Conservation (phyloP, 164 flowering plant species). For the Saururus chinensis region DNA sequence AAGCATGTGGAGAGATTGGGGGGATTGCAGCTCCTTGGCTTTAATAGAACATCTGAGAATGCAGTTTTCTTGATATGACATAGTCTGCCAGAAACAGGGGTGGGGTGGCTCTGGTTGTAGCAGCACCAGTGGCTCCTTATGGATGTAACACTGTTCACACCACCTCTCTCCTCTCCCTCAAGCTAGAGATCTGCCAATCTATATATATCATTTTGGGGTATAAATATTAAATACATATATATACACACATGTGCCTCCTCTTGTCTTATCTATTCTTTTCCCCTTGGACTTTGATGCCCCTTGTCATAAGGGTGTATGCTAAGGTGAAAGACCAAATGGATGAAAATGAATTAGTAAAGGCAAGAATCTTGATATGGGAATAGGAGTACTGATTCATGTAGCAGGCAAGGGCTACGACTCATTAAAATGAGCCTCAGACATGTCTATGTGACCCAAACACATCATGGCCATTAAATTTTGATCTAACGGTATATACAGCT, state of each 20-base stretch:
- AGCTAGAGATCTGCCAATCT: not conserved
- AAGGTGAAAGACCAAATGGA: not conserved
- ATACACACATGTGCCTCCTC: not conserved
- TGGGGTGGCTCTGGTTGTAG: constrained; percentile 11
- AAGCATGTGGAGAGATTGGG: constrained; percentile 14
- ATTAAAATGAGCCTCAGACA: too few relatives aligned
- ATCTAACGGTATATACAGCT: too few relatives aligned
- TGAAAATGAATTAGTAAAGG: constrained; percentile 1
- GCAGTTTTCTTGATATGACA: constrained; percentile 24
- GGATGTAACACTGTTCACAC: constrained; percentile 7
- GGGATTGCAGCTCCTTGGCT: constrained; percentile 18
- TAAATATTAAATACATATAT: not conserved
- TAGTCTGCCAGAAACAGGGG: constrained; percentile 22
- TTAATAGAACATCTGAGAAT: constrained; percentile 28
- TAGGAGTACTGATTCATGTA: not conserved
- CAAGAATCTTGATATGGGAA: constrained; percentile 1
- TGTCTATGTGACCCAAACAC: too few relatives aligned
- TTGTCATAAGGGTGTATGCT: not conserved
- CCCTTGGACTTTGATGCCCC: constrained; percentile 4
- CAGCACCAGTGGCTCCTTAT: constrained; percentile 7
- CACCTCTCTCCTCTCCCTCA: constrained; percentile 5
- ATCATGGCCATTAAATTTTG: too few relatives aligned
- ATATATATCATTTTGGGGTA: too few relatives aligned
- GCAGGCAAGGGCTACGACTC: not conserved
- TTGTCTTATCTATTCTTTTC: constrained; percentile 4